Conservation (phyloP, 1,139 yeast species). For the Pichia sp. region DNA sequence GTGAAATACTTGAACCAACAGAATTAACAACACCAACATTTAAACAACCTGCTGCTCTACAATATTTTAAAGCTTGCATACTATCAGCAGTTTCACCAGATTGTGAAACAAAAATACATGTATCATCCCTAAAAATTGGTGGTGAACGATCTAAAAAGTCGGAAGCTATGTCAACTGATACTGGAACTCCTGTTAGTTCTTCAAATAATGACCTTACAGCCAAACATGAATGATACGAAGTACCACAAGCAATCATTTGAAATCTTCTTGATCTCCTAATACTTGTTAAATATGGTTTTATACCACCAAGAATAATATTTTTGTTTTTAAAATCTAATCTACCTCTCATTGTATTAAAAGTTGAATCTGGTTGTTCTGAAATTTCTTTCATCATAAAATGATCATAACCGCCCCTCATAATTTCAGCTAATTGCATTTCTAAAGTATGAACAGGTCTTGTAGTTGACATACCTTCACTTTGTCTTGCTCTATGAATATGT, state of each 20-base stretch:
- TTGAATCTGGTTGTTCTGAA: slow-evolving; percentile 96
- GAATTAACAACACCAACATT: slow-evolving; percentile 95
- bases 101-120: slow-evolving; percentile 95
- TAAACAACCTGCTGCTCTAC: slow-evolving; percentile 94
- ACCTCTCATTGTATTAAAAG: slow-evolving; percentile 98
- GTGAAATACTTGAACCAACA: slow-evolving; percentile 94
- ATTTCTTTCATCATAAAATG: slow-evolving; percentile 99
- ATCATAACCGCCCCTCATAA: slow-evolving; percentile 94
- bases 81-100: slow-evolving; percentile 99
- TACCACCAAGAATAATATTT: slow-evolving; percentile 81
- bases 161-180: slow-evolving; percentile 91
- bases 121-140: slow-evolving; percentile 96
- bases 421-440: slow-evolving; percentile 94
- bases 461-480: slow-evolving; percentile 84
- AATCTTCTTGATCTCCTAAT: slow-evolving; percentile 93
- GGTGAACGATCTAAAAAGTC: slow-evolving; percentile 93
- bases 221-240: slow-evolving; percentile 95
- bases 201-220: slow-evolving; percentile 96
- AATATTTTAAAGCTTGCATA: slow-evolving; percentile 92
- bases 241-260: slow-evolving; percentile 99
- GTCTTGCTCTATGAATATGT: slow-evolving; percentile 95
- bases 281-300: slow-evolving; percentile 75
- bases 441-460: slow-evolving; percentile 93
- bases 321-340: slow-evolving; percentile 86
- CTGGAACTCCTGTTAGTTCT: slow-evolving; percentile 95